Evolutionary conservation across 768 basidiomycete species (phyloP), one percentile per base, ranked within the genome.

Genomic region (Cystofilobasidium macerans): DNA sequence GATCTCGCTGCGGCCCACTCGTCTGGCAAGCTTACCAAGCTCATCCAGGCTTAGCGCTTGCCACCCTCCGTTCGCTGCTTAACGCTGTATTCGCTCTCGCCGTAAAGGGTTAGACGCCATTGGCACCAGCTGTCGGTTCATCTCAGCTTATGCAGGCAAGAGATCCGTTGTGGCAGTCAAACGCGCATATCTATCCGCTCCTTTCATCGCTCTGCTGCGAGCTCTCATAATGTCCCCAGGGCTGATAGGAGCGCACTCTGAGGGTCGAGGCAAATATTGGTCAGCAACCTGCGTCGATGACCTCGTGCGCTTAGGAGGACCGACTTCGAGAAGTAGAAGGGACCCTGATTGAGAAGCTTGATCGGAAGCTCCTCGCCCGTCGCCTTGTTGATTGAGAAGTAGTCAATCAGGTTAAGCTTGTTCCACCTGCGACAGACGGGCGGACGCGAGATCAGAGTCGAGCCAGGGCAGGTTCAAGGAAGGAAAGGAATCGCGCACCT

Each of bases 21-120:
- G n/a, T 35, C 28, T 3, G 72, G 72, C 60, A n/a, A 61, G 42
- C 69, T 72, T 54, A 26, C 51, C 11, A 61, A 64, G 61, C 62
- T 69, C 33, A 48, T 69, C 36, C 26, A 56, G 51, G 57, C 57
- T 16, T 65, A 45, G 48, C 51, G 30, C 18, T 32, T 54, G 45
- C 45, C 22, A 24, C 45, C 45, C 16, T 16, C 8, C 38, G 9
- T 40, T 16, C 9, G 38, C 38, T 40, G 38, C 38, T 40, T 16
- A 40, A 40, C 8, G 38, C 38, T 40, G 38, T 40, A n/a, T 20
- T 42, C 3, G 9, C 14, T 14, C 22, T 42, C 14, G 14, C 8
- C 7, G 36, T 14, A 38, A 38, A 38, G 8, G 36, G 36, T 7
- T 7, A 8, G 38, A 40, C 38, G 43, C n/a, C n/a, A 45, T 20